These are phyloP conservation scores for Fusarium napiforme DNA, from an alignment of 2,329 filamentous ascomycete species.

Conservation along the genomic window DNA sequence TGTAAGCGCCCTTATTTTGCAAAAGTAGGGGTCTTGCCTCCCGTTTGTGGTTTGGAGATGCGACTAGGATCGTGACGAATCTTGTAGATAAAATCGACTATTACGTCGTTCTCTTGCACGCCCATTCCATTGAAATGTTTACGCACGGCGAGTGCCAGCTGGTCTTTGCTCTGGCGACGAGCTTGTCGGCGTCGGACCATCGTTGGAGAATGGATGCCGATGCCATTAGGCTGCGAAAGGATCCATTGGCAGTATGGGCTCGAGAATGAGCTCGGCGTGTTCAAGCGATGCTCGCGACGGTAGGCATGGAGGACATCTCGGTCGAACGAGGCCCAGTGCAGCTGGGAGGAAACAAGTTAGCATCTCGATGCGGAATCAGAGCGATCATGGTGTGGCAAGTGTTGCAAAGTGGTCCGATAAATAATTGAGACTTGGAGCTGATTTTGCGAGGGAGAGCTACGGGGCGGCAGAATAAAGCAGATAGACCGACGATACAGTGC, in stretches of 20 bases:
- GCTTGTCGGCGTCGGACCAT: slow-evolving; percentile 75
- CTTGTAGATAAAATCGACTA: slow-evolving; percentile 82
- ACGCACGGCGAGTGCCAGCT: slow-evolving; percentile 76
- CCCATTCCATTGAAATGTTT: slow-evolving; percentile 87
- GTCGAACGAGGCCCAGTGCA: slow-evolving; percentile 76
- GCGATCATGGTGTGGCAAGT: not conserved
- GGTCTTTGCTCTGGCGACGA: slow-evolving; percentile 75
- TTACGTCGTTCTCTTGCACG: slow-evolving; percentile 83
- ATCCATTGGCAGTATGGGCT: slow-evolving; percentile 71
- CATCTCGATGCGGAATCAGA: not conserved
- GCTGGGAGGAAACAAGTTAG: slow-evolving; percentile 50
- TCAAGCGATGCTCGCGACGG: slow-evolving; percentile 77
- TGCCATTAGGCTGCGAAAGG: slow-evolving; percentile 68
- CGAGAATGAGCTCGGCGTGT: slow-evolving; percentile 76
- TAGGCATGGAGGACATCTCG: slow-evolving; percentile 77
- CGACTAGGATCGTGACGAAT: slow-evolving; percentile 55
- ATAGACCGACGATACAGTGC: not conserved
- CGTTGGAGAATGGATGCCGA: slow-evolving; percentile 79
- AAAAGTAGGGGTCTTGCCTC: slow-evolving; percentile 7
- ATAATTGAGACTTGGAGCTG: not conserved
- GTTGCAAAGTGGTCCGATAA: not conserved
- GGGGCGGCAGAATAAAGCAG: not conserved
- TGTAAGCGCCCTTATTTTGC: slow-evolving; percentile 26
- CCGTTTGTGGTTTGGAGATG: slow-evolving; percentile 39
- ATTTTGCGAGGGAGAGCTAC: not conserved